phyloP scores from a whole-genome alignment of 805 yeast species.

The Blastobotrys parvus region DNA sequence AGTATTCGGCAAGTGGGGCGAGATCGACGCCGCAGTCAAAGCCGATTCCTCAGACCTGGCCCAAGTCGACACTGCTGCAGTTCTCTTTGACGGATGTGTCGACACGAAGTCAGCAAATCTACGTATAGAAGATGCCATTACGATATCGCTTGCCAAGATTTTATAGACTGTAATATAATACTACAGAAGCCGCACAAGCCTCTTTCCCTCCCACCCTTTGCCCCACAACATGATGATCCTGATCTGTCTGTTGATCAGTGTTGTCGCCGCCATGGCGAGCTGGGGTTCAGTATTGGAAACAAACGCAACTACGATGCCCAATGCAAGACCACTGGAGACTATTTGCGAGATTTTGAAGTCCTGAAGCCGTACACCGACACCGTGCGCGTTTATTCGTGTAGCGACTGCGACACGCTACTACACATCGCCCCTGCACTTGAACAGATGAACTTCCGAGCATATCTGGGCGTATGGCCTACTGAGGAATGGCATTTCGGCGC shows the following conservation, averaged over 20 bases:
- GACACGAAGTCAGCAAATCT: slow-evolving; percentile 44
- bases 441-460: slow-evolving; percentile 61
- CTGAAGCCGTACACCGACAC: slow-evolving; percentile 52
- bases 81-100: slow-evolving; percentile 61
- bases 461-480: slow-evolving; percentile 91
- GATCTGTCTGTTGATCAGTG: too few species aligned
- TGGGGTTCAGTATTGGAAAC: slow-evolving; percentile 85
- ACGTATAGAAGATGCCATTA: slow-evolving; percentile 62
- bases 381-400: slow-evolving; percentile 81
- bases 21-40: slow-evolving; percentile 45
- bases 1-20: slow-evolving; percentile 56
- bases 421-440: slow-evolving; percentile 82
- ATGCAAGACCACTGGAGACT: slow-evolving; percentile 71
- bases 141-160: slow-evolving; percentile 30
- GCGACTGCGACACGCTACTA: slow-evolving; percentile 88
- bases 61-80: slow-evolving; percentile 45
- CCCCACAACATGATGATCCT: too few species aligned
- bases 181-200: too few species aligned
- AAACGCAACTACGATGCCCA: slow-evolving; percentile 58
- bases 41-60: slow-evolving; percentile 42
- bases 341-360: slow-evolving; percentile 53
- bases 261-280: too few species aligned
- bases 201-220: too few species aligned
- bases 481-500: slow-evolving; percentile 68
- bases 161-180: too few species aligned